Base-by-base conservation (phyloP, 208 protist genomes). In the Phytomonas sp. region DNA sequence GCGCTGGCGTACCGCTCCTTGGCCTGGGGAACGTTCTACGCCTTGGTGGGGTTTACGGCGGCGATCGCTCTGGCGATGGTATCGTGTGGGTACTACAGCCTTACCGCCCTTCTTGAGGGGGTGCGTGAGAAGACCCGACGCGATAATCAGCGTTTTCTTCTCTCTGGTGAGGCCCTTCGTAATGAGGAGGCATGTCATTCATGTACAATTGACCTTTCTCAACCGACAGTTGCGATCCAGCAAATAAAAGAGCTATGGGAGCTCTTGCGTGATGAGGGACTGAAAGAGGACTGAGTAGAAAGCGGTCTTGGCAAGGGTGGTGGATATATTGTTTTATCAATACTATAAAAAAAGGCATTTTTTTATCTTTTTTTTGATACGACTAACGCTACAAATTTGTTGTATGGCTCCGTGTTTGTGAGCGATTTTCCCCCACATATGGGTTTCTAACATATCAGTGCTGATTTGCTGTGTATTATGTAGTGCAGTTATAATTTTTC, bases 1-100 rank as follows among this genome's bases (percentile, higher is more conserved):
- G 68, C 86, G 32, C 72, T 95, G 0, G 89, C 89, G 5, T 95
- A 88, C 70, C 73, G 70, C 2, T 86, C 89, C 3, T 77, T 95
- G 32, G 33, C 86, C 29, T 92, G 80, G 81, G 89, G 89, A 5
- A 87, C 89, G 14, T 11, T 82, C 33, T 93, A 87, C 59, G 87
- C 89, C 2, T 10, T 92, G 0, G 16, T 84, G 34, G 87, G 87
- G 0, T 80, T 91, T 23, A 14, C 37, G 0, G 56, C 66, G 12
- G 80, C 78, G 0, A 80, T 89, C 29, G 56, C 33, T 6, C 23
- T 77, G 19, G 78, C 75, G 60, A 91, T 95, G 86, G 83, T 79
- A 60, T 29, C 60, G 2, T 90, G 82, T 67, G 89, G 85, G 7
- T 86, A 83, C 71, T 29, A 70, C 56, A 78, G 65, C 34, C 10